Base-by-base conservation (phyloP, 345 rosid genomes). In the Toxicodendron radicans region DNA sequence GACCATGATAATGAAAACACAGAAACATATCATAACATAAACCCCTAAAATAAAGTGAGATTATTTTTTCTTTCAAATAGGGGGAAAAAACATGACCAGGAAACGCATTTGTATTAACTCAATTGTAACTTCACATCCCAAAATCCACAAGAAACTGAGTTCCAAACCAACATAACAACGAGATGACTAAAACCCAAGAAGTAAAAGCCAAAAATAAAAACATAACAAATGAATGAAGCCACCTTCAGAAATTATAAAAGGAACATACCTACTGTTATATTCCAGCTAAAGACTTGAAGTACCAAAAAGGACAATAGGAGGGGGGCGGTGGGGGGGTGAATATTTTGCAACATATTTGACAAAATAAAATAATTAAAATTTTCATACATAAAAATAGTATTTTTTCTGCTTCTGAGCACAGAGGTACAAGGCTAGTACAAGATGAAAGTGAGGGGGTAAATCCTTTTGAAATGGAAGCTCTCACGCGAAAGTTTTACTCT, bases 1-100 rank as follows among this genome's bases (percentile, higher is more conserved):
- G 74, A 69, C 56, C 52, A 53, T 10, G 68, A 73, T 73, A 64
- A 71, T 67, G 73, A 79, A 78, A 74, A 53, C 43, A 38, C 43
- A 5, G 43, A 38, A 38, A 38, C 43, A 38, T 9, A 38, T 38
- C 43, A 38, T 7, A 38, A 38, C 43, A 38, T 0, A 38, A 38
- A 38, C 43, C 43, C 10, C 43, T 38, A 9, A 38, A 38, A 38
- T 38, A 30, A 58, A 8, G 43, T 1, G 17, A 17, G 7, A 68
- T 18, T 41, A 7, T 38, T n/a, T 20, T 57, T 30, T 30, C 8
- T 33, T 43, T 11, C 13, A 10, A 49, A 16, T 13, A 16, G 6
- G 18, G 18, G 5, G 20, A 64, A 69, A 51, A 60, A 27, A 69
- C 41, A 51, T 0, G 45, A 33, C 18, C 23, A 33, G 45, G 52